Base-by-base conservation (phyloP, 2,329 filamentous ascomycete species). In the Geosmithia putterillii region DNA sequence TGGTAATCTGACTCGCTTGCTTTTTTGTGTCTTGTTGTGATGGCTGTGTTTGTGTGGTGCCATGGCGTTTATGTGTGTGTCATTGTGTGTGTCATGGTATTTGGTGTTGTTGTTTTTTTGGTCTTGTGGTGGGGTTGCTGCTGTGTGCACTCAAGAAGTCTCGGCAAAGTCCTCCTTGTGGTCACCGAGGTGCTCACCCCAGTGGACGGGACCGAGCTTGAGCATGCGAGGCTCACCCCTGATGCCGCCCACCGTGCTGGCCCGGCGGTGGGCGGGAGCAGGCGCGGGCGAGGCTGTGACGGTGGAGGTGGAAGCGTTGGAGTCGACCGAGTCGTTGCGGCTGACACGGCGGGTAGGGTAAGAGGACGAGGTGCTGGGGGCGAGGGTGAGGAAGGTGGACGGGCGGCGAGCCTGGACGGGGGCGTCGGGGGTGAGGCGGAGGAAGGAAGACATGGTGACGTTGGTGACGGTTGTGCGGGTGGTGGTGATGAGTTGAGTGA, bases 151-250 rank as follows among this genome's bases (percentile, higher is more conserved):
- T 7, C 7, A 25, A 3, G 28, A 32, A 32, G 28, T 59, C 52
- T 73, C 68, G 59, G 70, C 60, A 57, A 65, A 79, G 64, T 80
- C 76, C 39, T 63, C 66, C 63, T 74, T 69, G 64, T 74, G 64
- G 44, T 71, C 73, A 48, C 67, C 74, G 19, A 63, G 62, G 59
- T 76, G 72, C 65, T 74, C 75, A 50, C 77, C 77, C 60, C 68
- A 79, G 69, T 80, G 74, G 46, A 81, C 76, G 28, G 76, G 76
- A 20, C 74, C 73, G 45, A 82, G 73, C 66, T 79, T 80, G 51
- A 82, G 70, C 58, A 81, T 73, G 46, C 69, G 67, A 51, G 64
- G 61, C 48, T 64, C 57, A 51, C 45, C 48, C 53, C 59, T 66
- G 52, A 54, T 59, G 10, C 15, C 28, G 10, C 10, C 10, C 10